Conservation (phyloP, 2,329 filamentous ascomycete genomes). For the Alternaria tenuissima region DNA sequence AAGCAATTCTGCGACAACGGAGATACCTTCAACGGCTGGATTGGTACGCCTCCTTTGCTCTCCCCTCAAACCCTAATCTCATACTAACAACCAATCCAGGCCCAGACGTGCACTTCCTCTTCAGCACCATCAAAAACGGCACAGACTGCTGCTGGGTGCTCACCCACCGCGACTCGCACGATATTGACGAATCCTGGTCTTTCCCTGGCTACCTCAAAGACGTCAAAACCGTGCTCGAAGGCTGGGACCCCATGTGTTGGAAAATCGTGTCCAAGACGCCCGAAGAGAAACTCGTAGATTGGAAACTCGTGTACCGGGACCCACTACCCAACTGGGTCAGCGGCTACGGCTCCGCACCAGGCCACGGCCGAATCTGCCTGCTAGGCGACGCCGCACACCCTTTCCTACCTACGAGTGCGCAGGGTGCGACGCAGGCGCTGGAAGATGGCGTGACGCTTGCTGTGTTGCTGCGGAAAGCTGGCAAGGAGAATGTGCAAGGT, state of each 20-base stretch:
- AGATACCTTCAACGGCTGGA: conserved; percentile 51
- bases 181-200: conserved; percentile 49
- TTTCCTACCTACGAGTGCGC: conserved; percentile 62
- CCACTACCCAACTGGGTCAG: conserved; percentile 63
- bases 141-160: conserved; percentile 50
- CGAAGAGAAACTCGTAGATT: conserved; percentile 56
- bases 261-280: conserved; percentile 49
- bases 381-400: conserved; percentile 65
- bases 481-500: conserved; percentile 39
- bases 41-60: conserved; percentile 26
- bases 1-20: conserved; percentile 50
- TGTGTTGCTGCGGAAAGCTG: conserved; percentile 35
- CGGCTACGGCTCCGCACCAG: conserved; percentile 50
- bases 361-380: conserved; percentile 56
- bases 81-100: conserved; percentile 20
- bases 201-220: conserved; percentile 47
- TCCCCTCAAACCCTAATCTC: background rate
- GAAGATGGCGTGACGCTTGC: conserved; percentile 56
- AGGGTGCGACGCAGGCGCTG: conserved; percentile 63
- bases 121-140: conserved; percentile 49
- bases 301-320: conserved; percentile 64
- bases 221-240: conserved; percentile 43
- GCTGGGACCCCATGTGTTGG: conserved; percentile 47
- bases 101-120: conserved; percentile 51
- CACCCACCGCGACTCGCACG: conserved; percentile 46